Base-by-base conservation (phyloP, 2,329 filamentous ascomycete genomes). In the Botrytis squamosa region DNA sequence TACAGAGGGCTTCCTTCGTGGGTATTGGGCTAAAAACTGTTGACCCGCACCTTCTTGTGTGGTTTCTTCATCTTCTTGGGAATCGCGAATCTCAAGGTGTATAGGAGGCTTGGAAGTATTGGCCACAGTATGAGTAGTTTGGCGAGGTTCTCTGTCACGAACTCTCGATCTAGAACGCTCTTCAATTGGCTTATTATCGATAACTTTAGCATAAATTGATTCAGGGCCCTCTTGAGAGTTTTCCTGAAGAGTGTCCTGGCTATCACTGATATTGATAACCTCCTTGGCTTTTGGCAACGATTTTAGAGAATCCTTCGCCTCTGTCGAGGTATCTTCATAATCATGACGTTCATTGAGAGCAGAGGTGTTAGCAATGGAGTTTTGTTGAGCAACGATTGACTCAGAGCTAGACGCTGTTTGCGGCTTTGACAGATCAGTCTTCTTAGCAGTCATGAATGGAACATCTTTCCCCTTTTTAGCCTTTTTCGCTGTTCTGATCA, bases 371-470 rank as follows among this genome's bases (percentile, higher is more conserved):
- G n/a, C 38, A 38, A n/a, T 44, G 33, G 71, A 46, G 6, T 71
- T 74, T 14, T 14, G 40, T 33, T 18, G 55, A 57, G 38, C 55
- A 62, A 73, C 74, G n/a, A 62, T 74, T 14, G 74, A 63, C 29
- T 20, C 40, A 57, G 64, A 49, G 7, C 68, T 64, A 4, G 73
- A 76, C 0, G 60, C 14, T 29, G 38, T 29, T 42, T 55, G 44
- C 12, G 38, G 12, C 7, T n/a, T 52, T 63, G 38, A 12, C n/a
- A 38, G 25, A 25, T 57, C 44, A 64, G n/a, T 22, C 18, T 70
- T 65, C 29, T 36, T 33, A 22, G 12, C 29, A 33, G 65, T 6
- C 55, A 57, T 44, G 18, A 14, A 10, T 22, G 38, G 44, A 36
- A 25, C 29, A 22, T 63, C 40, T 22, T 71, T 73, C 2, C 12